A percentile compares a stretch with the other conserved stretches of the same genome.
phyloP scores from a whole-genome alignment of 176 grass and related monocot genomes.

The maize (Zea mays) region DNA sequence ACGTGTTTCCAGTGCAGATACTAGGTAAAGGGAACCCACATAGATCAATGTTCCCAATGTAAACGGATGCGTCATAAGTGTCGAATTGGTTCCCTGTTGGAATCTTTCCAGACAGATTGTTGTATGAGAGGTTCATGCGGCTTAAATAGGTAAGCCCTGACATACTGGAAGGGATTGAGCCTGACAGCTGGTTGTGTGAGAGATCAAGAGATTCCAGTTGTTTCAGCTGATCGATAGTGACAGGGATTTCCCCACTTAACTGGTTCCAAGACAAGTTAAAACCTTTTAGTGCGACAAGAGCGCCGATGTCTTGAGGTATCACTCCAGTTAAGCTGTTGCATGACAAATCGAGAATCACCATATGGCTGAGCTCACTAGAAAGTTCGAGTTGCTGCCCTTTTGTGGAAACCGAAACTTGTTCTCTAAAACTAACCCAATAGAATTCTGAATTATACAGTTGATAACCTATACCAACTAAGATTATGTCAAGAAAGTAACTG shows the following conservation, averaged over 20 bases:
- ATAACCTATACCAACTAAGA: fast-evolving
- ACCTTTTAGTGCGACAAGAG: slow-evolving; percentile 28
- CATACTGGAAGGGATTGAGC: slow-evolving; percentile 50
- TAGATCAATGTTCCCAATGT: slow-evolving; percentile 44
- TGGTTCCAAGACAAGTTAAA: slow-evolving; percentile 52
- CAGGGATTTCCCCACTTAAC: slow-evolving; percentile 43
- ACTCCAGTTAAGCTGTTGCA: slow-evolving; percentile 28
- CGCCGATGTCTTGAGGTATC: slow-evolving; percentile 32
- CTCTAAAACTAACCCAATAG: not conserved
- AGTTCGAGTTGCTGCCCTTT: slow-evolving; percentile 38
- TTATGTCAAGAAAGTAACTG: fast-evolving
- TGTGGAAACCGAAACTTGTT: not conserved
- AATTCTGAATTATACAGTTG: not conserved
- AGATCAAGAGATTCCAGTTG: slow-evolving; percentile 52
- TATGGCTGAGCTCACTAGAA: fast-evolving
- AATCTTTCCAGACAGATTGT: slow-evolving; percentile 51
- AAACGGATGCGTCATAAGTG: slow-evolving; percentile 33
- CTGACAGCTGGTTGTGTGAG: slow-evolving; percentile 40
- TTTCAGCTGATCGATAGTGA: slow-evolving; percentile 23
- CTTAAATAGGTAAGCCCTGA: slow-evolving; percentile 12
- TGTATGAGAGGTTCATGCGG: slow-evolving; percentile 42
- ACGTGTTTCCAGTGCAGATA: slow-evolving; percentile 21
- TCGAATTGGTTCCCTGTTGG: slow-evolving; percentile 45
- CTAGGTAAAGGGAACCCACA: slow-evolving; percentile 44
- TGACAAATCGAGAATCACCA: slow-evolving; percentile 36